These are phyloP conservation scores for Sophora flavescens DNA, from an alignment of 306 rosid genomes.

Conservation along the genomic window DNA sequence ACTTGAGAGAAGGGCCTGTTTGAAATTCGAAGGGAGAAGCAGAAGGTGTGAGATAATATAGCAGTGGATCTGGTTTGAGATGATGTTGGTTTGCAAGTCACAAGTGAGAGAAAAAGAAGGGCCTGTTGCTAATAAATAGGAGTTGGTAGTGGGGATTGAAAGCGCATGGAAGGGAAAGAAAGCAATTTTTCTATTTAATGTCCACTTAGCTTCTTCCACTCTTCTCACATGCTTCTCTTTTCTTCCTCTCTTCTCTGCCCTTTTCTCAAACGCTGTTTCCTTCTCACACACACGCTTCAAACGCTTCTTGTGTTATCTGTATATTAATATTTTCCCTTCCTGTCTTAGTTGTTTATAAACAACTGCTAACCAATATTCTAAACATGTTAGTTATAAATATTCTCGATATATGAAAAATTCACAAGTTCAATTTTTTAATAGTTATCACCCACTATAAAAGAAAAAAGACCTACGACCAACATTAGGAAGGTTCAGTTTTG, in stretches of 20 bases:
- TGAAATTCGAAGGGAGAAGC: neutral
- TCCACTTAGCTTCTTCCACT: constrained; percentile 32
- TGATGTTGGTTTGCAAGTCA: neutral
- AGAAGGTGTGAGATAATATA: neutral
- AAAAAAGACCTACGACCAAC: too few species aligned
- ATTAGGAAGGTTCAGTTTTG: too few species aligned
- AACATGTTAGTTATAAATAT: too few species aligned
- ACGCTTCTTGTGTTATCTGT: too few species aligned
- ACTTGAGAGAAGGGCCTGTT: neutral
- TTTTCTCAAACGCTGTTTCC: neutral
- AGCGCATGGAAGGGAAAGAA: constrained; percentile 5
- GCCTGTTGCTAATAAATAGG: neutral
- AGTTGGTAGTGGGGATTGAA: constrained; percentile 29
- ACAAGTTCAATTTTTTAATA: too few species aligned
- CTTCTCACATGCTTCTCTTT: neutral
- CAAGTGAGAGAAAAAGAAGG: too few species aligned
- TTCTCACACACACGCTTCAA: neutral
- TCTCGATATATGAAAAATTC: too few species aligned
- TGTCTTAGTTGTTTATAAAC: too few species aligned
- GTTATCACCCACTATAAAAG: too few species aligned
- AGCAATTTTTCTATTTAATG: constrained; percentile 33
- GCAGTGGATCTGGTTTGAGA: constrained; percentile 46
- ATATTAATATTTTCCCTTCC: too few species aligned
- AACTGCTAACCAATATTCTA: too few species aligned
- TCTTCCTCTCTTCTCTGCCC: neutral